Base-by-base conservation (phyloP, 768 basidiomycete genomes). In the Tylopilus felleus region DNA sequence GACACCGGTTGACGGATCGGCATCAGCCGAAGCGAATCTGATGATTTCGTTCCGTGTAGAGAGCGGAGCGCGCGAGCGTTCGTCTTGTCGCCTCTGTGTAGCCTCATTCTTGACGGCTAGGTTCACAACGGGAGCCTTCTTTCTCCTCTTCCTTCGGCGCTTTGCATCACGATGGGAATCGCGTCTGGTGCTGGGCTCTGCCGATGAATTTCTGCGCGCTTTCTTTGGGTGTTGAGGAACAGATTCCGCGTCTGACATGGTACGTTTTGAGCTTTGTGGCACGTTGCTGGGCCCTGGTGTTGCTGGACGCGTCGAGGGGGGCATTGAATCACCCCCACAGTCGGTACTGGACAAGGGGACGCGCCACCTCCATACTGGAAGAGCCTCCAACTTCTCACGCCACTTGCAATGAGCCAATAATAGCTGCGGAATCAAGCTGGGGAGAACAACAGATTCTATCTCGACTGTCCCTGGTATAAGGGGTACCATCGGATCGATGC, bases 121-220 rank as follows among this genome's bases (percentile, higher is more conserved):
- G 12, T 3, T 47, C 17, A 71, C 69, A 22, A 70, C 49, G 0
- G 69, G 60, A 0, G 55, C 49, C 53, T 70, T 70, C 59, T 62
- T 70, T 45, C 61, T 70, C 56, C 39, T 69, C 56, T 28, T 71
- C 53, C 38, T 71, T 8, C 69, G 57, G 33, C 63, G 69, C 45
- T 56, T 72, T 5, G 51, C 23, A 25, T 69, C 68, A 23, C 68
- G 56, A 48, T 46, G 57, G 21, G 62, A 48, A 40, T 65, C 66
- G 6, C 53, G 64, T 35, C 53, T 57, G 19, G 45, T 19, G 33
- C 27, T 44, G 12, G 66, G 55, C 36, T 61, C 62, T 31, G 48
- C 25, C 8, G 61, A 55, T 2, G 63, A 42, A 55, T 60, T 53
- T 52, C 52, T 60, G 55, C 66, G 67, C 4, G 45, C 22, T 52